Evolutionary conservation across 345 rosid species (phyloP).

Genomic region (Moringa oleifera): DNA sequence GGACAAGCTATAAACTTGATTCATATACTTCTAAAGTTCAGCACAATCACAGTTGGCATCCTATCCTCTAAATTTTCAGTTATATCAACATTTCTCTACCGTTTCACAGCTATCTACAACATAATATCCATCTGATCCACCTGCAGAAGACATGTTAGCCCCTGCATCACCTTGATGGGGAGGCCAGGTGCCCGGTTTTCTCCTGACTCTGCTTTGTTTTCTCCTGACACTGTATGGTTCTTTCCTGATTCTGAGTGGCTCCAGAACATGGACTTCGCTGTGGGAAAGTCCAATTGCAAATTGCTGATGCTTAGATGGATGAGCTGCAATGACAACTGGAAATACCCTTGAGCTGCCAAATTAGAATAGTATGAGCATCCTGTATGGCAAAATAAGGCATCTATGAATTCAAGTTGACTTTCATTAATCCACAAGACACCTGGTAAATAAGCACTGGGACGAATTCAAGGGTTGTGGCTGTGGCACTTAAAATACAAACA

Average conservation of each 20-base stretch:
- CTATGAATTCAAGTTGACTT: not conserved
- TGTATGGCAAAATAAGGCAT: too few relatives aligned
- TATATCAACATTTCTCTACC: not conserved
- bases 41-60: too few relatives aligned
- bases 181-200: constrained; percentile 31
- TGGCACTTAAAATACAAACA: constrained; percentile 29
- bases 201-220: too few relatives aligned
- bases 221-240: too few relatives aligned
- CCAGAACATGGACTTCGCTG: constrained; percentile 37
- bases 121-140: constrained; percentile 29
- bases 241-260: constrained; percentile 34
- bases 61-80: not conserved
- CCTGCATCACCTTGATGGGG: constrained; percentile 31
- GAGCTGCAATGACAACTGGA: constrained; percentile 35
- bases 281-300: constrained; percentile 39
- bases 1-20: too few relatives aligned
- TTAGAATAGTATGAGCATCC: not conserved
- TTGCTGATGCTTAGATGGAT: constrained; percentile 37
- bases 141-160: constrained; percentile 26
- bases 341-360: constrained; percentile 26
- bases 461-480: constrained; percentile 29
- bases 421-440: constrained; percentile 14
- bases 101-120: not conserved
- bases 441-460: constrained; percentile 31
- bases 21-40: too few relatives aligned